phyloP scores from a whole-genome alignment of 805 yeast genomes.

The Ogataea haglerorum region DNA sequence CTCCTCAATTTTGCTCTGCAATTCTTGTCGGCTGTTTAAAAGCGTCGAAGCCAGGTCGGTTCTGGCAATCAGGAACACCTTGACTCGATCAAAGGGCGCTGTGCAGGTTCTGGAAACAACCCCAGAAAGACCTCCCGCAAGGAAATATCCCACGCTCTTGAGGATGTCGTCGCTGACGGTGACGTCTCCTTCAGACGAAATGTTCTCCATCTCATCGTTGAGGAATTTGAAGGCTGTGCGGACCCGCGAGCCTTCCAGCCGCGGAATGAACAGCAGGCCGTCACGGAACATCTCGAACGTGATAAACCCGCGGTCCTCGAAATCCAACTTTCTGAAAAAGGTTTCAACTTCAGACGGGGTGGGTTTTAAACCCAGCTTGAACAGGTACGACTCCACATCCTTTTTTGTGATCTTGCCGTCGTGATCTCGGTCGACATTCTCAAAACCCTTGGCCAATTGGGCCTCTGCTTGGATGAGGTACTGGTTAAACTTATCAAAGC shows the following conservation, averaged over 20 bases:
- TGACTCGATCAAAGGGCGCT: constrained; percentile 94
- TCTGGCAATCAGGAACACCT: constrained; percentile 90
- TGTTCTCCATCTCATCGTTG: constrained; percentile 69
- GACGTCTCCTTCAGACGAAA: constrained; percentile 90
- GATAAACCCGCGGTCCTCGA: constrained; percentile 59
- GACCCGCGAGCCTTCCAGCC: constrained; percentile 70
- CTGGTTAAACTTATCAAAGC: constrained; percentile 60
- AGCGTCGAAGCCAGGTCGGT: constrained; percentile 74
- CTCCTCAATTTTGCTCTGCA: constrained; percentile 31
- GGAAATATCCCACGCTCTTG: constrained; percentile 83
- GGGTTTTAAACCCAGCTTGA: constrained; percentile 51
- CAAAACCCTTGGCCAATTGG: constrained; percentile 68
- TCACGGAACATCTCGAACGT: constrained; percentile 86
- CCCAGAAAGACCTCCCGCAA: constrained; percentile 95
- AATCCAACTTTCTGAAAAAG: constrained; percentile 55
- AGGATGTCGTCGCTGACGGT: constrained; percentile 74
- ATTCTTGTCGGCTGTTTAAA: constrained; percentile 50
- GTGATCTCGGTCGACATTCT: constrained; percentile 61
- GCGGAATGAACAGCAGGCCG: constrained; percentile 77
- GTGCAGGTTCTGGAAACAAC: constrained; percentile 95
- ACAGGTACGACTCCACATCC: constrained; percentile 67
- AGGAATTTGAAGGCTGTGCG: constrained; percentile 80
- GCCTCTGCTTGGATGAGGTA: constrained; percentile 66
- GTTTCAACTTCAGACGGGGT: constrained; percentile 49
- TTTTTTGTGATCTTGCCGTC: constrained; percentile 66